A percentile compares a stretch with the other conserved stretches of the same genome.
phyloP scores from a whole-genome alignment of 495 filamentous ascomycete genomes.

The Antarctomyces pellizariae region DNA sequence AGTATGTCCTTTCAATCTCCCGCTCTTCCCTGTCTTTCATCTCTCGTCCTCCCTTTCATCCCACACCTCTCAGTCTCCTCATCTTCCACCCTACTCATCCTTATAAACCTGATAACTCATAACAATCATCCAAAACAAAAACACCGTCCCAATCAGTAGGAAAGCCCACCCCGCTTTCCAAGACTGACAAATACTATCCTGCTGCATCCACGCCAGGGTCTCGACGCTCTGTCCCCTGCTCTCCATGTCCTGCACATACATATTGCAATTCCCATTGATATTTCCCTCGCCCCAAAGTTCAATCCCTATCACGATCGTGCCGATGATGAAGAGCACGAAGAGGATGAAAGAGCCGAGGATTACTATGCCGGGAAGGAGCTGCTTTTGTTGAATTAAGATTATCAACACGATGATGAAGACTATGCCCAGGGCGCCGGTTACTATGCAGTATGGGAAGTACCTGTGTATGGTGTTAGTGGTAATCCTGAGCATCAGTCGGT shows the following conservation, averaged over 20 bases:
- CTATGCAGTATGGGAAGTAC: slow-evolving; percentile 88
- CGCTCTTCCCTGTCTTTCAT: too few species aligned
- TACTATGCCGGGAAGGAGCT: slow-evolving; percentile 73
- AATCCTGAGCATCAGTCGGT: neutral
- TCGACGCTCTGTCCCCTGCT: slow-evolving; percentile 36
- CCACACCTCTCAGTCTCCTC: neutral
- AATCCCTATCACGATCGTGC: slow-evolving; percentile 70
- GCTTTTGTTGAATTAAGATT: slow-evolving; percentile 48
- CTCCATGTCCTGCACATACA: slow-evolving; percentile 35
- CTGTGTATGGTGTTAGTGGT: slow-evolving; percentile 20
- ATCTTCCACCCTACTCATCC: slow-evolving; percentile 16
- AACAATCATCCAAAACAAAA: slow-evolving; percentile 85
- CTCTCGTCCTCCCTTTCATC: neutral
- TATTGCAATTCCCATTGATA: slow-evolving; percentile 59
- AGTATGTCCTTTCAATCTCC: too few species aligned
- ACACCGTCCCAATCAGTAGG: slow-evolving; percentile 56
- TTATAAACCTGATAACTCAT: slow-evolving; percentile 76
- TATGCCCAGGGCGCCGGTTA: slow-evolving; percentile 40
- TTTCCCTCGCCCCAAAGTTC: slow-evolving; percentile 65
- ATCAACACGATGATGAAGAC: slow-evolving; percentile 51
- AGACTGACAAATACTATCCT: slow-evolving; percentile 52
- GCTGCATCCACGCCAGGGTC: slow-evolving; percentile 72
- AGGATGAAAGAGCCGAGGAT: slow-evolving; percentile 83
- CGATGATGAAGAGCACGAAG: slow-evolving; percentile 78
- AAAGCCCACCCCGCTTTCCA: slow-evolving; percentile 44